These are phyloP conservation scores for Trichosporon asahii DNA, from an alignment of 1,284 basidiomycete genomes.

Conservation along the genomic window DNA sequence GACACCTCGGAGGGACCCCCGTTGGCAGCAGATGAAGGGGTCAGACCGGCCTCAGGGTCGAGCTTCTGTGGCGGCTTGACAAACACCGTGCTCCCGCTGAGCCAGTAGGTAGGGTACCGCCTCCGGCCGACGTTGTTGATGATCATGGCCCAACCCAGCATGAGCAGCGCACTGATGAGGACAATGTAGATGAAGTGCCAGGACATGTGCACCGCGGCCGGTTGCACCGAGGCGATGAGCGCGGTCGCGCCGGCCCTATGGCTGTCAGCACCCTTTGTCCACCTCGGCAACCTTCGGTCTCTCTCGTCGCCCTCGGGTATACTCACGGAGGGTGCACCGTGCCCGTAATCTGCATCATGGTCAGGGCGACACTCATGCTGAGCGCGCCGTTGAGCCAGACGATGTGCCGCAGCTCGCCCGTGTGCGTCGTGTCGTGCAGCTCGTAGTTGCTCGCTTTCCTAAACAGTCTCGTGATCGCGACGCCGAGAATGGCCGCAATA, in stretches of 20 bases:
- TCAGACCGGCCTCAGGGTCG: neutral
- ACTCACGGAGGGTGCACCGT: slow-evolving; percentile 61
- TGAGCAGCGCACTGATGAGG: slow-evolving; percentile 58
- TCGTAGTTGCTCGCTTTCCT: slow-evolving; percentile 50
- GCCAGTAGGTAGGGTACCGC: slow-evolving; percentile 60
- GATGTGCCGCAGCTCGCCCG: slow-evolving; percentile 42
- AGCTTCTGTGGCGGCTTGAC: slow-evolving; percentile 4
- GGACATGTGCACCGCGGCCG: slow-evolving; percentile 55
- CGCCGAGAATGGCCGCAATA: slow-evolving; percentile 58
- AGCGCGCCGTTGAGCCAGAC: slow-evolving; percentile 61
- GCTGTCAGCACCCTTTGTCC: no score
- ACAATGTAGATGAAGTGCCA: slow-evolving; percentile 65
- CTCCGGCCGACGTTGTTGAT: slow-evolving; percentile 61
- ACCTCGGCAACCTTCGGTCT: neutral
- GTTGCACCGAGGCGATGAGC: slow-evolving; percentile 56
- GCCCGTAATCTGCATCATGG: slow-evolving; percentile 59
- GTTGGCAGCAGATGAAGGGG: no score
- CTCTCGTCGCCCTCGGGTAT: neutral
- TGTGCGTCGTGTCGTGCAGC: slow-evolving; percentile 42
- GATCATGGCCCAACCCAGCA: slow-evolving; percentile 57
- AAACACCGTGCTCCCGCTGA: slow-evolving; percentile 15
- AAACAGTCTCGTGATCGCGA: slow-evolving; percentile 61
- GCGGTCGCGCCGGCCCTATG: slow-evolving; percentile 57
- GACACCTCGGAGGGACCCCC: no score
- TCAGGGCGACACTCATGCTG: slow-evolving; percentile 57